These are phyloP conservation scores for Anthostomella pinea DNA, from an alignment of 2,329 filamentous ascomycete species.

Conservation along the genomic window DNA sequence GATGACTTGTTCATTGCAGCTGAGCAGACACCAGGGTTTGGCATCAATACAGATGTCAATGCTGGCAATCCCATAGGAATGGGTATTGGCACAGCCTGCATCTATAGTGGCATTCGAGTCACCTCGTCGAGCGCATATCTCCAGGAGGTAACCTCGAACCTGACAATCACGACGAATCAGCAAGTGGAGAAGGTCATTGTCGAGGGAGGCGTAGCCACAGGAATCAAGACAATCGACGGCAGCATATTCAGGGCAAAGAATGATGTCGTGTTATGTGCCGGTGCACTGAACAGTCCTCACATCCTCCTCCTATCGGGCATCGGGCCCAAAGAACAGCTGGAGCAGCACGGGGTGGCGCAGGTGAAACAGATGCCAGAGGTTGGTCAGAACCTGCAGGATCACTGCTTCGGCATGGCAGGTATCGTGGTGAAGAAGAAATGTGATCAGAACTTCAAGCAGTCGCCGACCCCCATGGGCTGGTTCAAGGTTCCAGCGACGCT, in stretches of 20 bases:
- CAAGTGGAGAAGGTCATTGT: conserved; percentile 13
- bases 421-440: conserved; percentile 24
- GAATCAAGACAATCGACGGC: conserved; percentile 11
- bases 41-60: conserved; percentile 19
- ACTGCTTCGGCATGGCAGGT: conserved; percentile 15
- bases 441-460: conserved; percentile 7
- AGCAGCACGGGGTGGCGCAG: conserved; percentile 18
- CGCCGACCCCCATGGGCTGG: conserved; percentile 32
- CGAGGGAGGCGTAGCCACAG: conserved; percentile 18
- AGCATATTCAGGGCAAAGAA: conserved; percentile 10
- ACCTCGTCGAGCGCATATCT: conserved; percentile 40
- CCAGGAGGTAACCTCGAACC: conserved; percentile 7
- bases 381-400: conserved; percentile 27
- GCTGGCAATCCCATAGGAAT: conserved; percentile 20
- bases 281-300: conserved; percentile 27
- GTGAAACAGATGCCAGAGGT: conserved; percentile 26
- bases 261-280: conserved; percentile 28
- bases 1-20: conserved; percentile 14
- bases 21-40: conserved; percentile 13
- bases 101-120: conserved; percentile 36
- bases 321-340: conserved; percentile 21
- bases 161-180: conserved; percentile 8
- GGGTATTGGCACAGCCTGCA: conserved; percentile 21
- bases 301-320: conserved; percentile 31
- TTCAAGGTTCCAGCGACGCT: conserved; percentile 30